Conservation (phyloP, 768 basidiomycete species). For the Cystobasidium ongulense region DNA sequence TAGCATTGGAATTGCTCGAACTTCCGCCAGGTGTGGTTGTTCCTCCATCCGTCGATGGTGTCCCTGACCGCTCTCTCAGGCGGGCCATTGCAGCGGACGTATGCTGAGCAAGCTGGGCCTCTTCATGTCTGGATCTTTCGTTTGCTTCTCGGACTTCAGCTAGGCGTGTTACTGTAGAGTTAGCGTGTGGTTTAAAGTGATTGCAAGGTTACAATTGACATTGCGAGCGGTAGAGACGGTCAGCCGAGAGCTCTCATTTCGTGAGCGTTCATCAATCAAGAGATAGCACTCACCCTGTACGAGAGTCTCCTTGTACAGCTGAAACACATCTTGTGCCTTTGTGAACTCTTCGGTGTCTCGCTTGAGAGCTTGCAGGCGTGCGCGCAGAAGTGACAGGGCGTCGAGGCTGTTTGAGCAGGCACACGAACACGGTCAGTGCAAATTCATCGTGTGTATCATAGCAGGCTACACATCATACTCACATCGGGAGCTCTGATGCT, state of each 20-base stretch:
- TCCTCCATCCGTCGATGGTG: background rate
- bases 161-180: slow-evolving; percentile 32
- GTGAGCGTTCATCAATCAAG: background rate
- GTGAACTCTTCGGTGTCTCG: slow-evolving; percentile 87
- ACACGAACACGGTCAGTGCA: background rate
- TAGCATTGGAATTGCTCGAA: background rate
- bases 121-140: slow-evolving; percentile 14
- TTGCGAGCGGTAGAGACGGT: background rate
- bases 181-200: too few relatives aligned
- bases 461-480: background rate
- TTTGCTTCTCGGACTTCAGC: slow-evolving; percentile 39
- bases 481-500: slow-evolving; percentile 1
- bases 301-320: slow-evolving; percentile 83
- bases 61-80: background rate
- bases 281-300: slow-evolving; percentile 65
- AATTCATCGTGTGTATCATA: background rate
- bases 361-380: slow-evolving; percentile 53
- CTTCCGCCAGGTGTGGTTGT: background rate
- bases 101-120: slow-evolving; percentile 24
- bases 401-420: background rate
- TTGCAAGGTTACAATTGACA: background rate
- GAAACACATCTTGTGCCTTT: slow-evolving; percentile 83
- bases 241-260: background rate
- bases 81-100: background rate
- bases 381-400: background rate